phyloP scores from a whole-genome alignment of 2,329 filamentous ascomycete species.

The Fusarium sp. region DNA sequence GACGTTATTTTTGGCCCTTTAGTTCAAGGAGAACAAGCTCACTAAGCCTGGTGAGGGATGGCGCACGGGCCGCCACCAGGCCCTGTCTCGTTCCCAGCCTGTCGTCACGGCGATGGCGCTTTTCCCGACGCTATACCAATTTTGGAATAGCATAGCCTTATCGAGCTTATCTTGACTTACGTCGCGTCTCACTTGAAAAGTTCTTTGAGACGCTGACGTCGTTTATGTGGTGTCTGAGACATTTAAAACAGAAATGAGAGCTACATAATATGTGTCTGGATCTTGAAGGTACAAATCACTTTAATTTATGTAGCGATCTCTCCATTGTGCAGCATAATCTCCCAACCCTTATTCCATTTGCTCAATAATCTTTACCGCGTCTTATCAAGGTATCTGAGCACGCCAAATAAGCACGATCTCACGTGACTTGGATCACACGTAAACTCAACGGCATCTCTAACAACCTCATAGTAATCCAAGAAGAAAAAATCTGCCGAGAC shows the following conservation, averaged over 20 bases:
- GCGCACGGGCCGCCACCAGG: slow-evolving; percentile 37
- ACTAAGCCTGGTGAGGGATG: slow-evolving; percentile 30
- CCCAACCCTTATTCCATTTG: slow-evolving; percentile 3
- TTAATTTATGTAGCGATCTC: neutral
- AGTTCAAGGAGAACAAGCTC: slow-evolving; percentile 30
- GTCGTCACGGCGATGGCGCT: slow-evolving; percentile 49
- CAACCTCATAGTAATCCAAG: neutral
- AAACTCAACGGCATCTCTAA: slow-evolving; percentile 13
- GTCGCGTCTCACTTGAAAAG: slow-evolving; percentile 39
- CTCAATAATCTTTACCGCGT: slow-evolving; percentile 13
- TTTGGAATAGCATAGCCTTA: neutral
- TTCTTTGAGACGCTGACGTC: slow-evolving; percentile 13
- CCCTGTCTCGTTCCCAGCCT: slow-evolving; percentile 18
- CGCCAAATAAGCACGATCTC: slow-evolving; percentile 24
- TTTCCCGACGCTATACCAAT: slow-evolving; percentile 28
- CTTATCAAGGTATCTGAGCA: neutral
- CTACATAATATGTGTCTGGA: neutral
- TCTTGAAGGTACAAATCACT: neutral
- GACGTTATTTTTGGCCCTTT: slow-evolving; percentile 39
- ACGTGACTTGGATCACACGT: slow-evolving; percentile 27
- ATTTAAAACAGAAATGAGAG: neutral
- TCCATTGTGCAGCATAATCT: neutral
- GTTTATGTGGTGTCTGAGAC: neutral
- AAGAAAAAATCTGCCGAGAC: slow-evolving; percentile 10
- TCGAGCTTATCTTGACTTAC: slow-evolving; percentile 2